These are phyloP conservation scores for Alternaria solani DNA, from an alignment of 2,329 filamentous ascomycete genomes.

Conservation along the genomic window DNA sequence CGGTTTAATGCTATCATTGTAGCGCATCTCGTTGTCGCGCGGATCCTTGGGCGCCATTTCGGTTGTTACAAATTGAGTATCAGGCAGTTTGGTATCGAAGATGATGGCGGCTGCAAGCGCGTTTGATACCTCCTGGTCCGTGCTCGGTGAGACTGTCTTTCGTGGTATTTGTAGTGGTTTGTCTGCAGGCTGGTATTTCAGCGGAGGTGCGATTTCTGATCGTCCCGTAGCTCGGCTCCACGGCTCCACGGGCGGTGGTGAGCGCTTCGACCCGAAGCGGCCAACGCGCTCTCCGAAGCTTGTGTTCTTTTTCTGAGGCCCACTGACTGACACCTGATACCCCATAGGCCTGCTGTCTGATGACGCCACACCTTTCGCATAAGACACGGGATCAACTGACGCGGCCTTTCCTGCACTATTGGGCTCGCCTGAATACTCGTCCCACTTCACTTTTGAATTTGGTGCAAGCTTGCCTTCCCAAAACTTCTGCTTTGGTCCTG, in stretches of 20 bases:
- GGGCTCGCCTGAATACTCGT: conserved; percentile 73
- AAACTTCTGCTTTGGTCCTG: conserved; percentile 42
- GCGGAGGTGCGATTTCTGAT: conserved; percentile 68
- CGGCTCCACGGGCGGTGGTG: conserved; percentile 53
- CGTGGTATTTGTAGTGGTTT: conserved; percentile 63
- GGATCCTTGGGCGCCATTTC: conserved; percentile 16
- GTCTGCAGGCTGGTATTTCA: conserved; percentile 67
- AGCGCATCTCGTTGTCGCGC: conserved; percentile 33
- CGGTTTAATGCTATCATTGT: conserved; percentile 54
- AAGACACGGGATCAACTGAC: conserved; percentile 63
- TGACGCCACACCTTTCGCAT: conserved; percentile 29
- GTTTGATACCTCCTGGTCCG: conserved; percentile 31
- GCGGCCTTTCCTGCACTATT: conserved; percentile 61
- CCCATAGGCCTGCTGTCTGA: conserved; percentile 35
- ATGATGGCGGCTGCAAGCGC: conserved; percentile 35
- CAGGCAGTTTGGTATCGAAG: conserved; percentile 34
- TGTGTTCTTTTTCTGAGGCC: conserved; percentile 40
- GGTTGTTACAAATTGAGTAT: conserved; percentile 43
- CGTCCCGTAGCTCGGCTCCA: conserved; percentile 80
- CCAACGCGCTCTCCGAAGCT: conserved; percentile 40
- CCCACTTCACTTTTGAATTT: conserved; percentile 61
- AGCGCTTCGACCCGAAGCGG: conserved; percentile 33
- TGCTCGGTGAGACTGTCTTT: conserved; percentile 35
- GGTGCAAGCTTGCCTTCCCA: conserved; percentile 48
- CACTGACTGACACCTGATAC: conserved; percentile 46